Conservation (phyloP, 768 basidiomycete species). For the Antrodiella citrinella region DNA sequence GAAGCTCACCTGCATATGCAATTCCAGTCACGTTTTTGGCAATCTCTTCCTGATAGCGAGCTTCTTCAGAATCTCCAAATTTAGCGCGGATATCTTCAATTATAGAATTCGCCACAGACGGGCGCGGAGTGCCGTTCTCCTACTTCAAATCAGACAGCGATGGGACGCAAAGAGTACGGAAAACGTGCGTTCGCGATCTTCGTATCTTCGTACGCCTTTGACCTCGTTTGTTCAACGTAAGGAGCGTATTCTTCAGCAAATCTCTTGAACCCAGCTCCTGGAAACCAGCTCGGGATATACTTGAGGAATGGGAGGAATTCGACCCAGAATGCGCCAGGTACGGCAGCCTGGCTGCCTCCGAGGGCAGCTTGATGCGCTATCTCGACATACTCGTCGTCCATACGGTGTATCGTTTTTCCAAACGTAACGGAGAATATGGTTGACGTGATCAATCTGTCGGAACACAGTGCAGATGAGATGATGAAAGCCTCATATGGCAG, state of each 20-base stretch:
- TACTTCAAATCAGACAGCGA: too few relatives aligned
- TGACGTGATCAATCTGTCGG: neutral
- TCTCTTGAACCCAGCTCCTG: slow-evolving; percentile 1
- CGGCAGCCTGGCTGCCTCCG: neutral
- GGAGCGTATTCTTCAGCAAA: neutral
- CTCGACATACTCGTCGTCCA: neutral
- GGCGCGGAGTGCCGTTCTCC: too few relatives aligned
- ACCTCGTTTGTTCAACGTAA: neutral
- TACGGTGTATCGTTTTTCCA: neutral
- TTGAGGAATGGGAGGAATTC: slow-evolving; percentile 3
- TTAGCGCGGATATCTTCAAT: neutral
- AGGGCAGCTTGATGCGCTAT: neutral
- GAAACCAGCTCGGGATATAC: slow-evolving; percentile 1
- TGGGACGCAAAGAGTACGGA: too few relatives aligned
- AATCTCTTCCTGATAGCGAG: neutral
- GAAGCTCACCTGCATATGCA: slow-evolving; percentile 3
- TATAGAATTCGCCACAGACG: neutral
- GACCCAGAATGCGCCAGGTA: slow-evolving; percentile 6
- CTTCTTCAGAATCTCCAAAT: neutral
- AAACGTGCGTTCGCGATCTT: neutral
- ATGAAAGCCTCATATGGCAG: neutral
- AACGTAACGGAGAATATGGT: neutral
- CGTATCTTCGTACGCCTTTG: neutral
- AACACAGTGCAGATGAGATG: too few relatives aligned
- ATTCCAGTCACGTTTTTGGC: neutral